These are phyloP conservation scores for Darksidea phi DNA, from an alignment of 495 filamentous ascomycete genomes.

Conservation along the genomic window DNA sequence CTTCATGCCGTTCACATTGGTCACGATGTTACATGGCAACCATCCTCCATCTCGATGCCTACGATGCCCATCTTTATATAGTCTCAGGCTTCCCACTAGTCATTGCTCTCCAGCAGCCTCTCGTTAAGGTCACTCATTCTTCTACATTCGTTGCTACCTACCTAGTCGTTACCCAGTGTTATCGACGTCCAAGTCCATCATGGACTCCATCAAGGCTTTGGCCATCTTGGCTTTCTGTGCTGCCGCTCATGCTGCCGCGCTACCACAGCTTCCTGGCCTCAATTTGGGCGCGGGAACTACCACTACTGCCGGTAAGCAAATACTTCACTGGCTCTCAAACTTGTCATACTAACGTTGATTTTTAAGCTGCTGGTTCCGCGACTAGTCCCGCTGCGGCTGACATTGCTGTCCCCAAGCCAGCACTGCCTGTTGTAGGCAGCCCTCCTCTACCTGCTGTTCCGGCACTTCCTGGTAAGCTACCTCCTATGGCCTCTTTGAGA, in stretches of 20 bases:
- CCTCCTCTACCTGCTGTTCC: not conserved
- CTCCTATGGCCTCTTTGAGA: not conserved
- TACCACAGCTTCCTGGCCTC: constrained; percentile 5
- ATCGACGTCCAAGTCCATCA: not conserved
- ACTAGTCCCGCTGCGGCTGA: not conserved
- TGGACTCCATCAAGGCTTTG: constrained; percentile 19
- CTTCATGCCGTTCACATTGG: not conserved
- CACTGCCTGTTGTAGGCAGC: not conserved
- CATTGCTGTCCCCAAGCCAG: not conserved
- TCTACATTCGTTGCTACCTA: not conserved
- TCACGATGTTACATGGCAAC: not conserved
- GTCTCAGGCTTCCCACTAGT: too few species aligned
- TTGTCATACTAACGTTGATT: not conserved
- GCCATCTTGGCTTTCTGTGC: constrained; percentile 14
- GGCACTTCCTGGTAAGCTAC: not conserved
- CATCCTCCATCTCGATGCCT: not conserved
- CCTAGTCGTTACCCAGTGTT: too few species aligned
- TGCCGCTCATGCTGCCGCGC: constrained; percentile 3
- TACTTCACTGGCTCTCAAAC: too few species aligned
- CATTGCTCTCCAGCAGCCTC: not conserved
- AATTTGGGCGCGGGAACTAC: not conserved
- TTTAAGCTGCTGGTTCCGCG: not conserved
- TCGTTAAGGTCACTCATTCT: not conserved
- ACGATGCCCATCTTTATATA: too few species aligned
- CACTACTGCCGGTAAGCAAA: constrained; percentile 1